Percentiles rank a stretch among this genome's conserved stretches.
phyloP scores from a whole-genome alignment of 2,329 filamentous ascomycete genomes.

The Pseudocercospora cruenta region DNA sequence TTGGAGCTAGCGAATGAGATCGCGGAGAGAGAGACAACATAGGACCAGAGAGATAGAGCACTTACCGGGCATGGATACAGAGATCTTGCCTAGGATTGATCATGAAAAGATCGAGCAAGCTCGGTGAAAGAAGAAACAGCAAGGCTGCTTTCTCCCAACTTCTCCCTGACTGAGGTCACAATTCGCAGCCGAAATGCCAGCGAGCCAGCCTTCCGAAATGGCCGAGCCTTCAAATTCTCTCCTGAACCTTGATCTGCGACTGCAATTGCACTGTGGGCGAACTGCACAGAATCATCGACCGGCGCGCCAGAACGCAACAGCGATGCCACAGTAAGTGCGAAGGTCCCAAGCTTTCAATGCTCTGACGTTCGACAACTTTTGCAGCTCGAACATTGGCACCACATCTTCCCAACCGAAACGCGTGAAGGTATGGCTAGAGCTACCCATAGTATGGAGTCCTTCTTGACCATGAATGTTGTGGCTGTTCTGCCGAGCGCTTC shows the following conservation, averaged over 20 bases:
- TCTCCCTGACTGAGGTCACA: background rate
- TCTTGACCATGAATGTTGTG: no score
- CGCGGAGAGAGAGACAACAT: background rate
- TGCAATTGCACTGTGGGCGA: no score
- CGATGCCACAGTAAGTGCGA: no score
- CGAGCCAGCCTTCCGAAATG: background rate
- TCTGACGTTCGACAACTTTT: no score
- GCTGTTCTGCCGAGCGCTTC: no score
- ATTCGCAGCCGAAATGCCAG: background rate
- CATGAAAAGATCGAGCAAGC: background rate
- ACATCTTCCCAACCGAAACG: no score
- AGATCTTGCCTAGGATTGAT: background rate
- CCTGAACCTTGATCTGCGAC: background rate
- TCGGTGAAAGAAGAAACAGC: background rate
- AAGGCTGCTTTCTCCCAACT: background rate
- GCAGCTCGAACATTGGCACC: no score
- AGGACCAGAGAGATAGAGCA: background rate
- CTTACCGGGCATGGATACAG: background rate
- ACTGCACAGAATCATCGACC: no score
- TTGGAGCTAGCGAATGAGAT: slow-evolving; percentile 1
- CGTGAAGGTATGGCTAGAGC: no score
- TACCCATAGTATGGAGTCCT: no score
- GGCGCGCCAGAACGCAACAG: no score
- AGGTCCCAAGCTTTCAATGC: no score
- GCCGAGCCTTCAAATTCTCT: background rate